Percentiles rank a stretch among this genome's conserved stretches.
Evolutionary conservation across 257 asterid species (phyloP).

Genomic region (Ligustrum vulgare): DNA sequence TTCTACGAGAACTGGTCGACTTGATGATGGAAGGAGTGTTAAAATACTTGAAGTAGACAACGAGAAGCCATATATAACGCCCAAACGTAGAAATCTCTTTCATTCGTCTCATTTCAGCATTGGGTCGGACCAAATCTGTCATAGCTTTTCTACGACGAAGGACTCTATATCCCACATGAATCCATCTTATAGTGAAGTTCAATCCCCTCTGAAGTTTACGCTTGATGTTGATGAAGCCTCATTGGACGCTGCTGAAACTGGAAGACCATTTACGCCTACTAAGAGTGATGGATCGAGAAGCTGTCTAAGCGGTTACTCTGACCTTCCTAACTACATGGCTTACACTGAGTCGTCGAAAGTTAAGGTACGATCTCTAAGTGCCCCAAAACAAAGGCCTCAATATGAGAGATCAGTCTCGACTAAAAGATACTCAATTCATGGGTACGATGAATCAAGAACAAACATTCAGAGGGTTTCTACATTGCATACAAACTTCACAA

Average conservation of each 20-base stretch:
- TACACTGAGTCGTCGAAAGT: conserved; percentile 79
- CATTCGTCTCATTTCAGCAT: conserved; percentile 57
- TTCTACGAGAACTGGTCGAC: conserved; percentile 14
- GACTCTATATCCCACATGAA: conserved; percentile 57
- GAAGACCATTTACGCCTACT: conserved; percentile 64
- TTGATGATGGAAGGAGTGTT: conserved; percentile 41
- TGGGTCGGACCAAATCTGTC: conserved; percentile 51
- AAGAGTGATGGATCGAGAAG: conserved; percentile 74
- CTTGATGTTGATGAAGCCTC: conserved; percentile 40
- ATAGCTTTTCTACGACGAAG: conserved; percentile 58
- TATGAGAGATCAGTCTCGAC: conserved; percentile 65
- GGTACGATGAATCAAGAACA: conserved; percentile 42
- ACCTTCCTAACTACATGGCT: conserved; percentile 79
- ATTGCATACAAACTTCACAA: conserved; percentile 42
- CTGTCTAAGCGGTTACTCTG: conserved; percentile 60
- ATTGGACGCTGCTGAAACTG: conserved; percentile 52
- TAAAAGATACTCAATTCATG: conserved; percentile 59
- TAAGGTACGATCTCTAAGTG: conserved; percentile 79
- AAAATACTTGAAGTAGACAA: conserved; percentile 64
- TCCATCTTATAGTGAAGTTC: conserved; percentile 55
- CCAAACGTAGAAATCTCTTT: conserved; percentile 47
- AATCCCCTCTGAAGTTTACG: conserved; percentile 46
- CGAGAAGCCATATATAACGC: conserved; percentile 27
- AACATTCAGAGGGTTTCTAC: conserved; percentile 41
- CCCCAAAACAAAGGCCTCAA: conserved; percentile 75